A percentile compares a stretch with the other conserved stretches of the same genome.
Evolutionary conservation across 768 basidiomycete genomes (phyloP).

Genomic region (Lactifluus pinguis): DNA sequence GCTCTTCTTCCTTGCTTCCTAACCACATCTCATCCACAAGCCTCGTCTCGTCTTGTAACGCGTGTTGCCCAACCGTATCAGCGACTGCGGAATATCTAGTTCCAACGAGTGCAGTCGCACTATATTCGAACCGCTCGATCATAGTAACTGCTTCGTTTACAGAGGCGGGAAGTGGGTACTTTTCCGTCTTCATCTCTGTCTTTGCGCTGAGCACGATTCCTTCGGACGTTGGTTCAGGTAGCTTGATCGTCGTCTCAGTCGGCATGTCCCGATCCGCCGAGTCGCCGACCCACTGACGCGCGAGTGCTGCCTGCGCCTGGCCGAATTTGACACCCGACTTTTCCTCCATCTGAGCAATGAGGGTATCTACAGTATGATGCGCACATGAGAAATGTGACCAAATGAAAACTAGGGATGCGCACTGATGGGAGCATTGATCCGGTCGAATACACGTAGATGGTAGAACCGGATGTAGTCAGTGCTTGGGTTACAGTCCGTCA

Average conservation of each 20-base stretch:
- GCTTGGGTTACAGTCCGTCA: slow-evolving; percentile 29
- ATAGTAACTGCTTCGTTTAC: slow-evolving; percentile 61
- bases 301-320: slow-evolving; percentile 79
- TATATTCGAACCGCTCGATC: slow-evolving; percentile 63
- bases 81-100: slow-evolving; percentile 55
- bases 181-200: slow-evolving; percentile 44
- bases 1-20: slow-evolving; percentile 76
- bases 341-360: slow-evolving; percentile 64
- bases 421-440: slow-evolving; percentile 74
- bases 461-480: slow-evolving; percentile 84
- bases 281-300: slow-evolving; percentile 62
- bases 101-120: slow-evolving; percentile 35
- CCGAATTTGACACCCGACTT: slow-evolving; percentile 72
- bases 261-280: slow-evolving; percentile 29
- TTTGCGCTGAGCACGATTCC: slow-evolving; percentile 46
- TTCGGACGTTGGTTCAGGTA: slow-evolving; percentile 42
- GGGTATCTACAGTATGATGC: slow-evolving; percentile 26
- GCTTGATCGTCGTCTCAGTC: slow-evolving; percentile 48
- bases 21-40: slow-evolving; percentile 78
- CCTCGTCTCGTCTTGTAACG: slow-evolving; percentile 49
- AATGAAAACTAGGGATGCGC: slow-evolving; percentile 18
- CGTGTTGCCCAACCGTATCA: slow-evolving; percentile 78
- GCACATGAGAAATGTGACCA: neutral
- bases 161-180: slow-evolving; percentile 56
- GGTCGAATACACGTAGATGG: slow-evolving; percentile 85